These are phyloP conservation scores for Entomortierella lignicola DNA, from an alignment of 192 early-diverging fungal species.

Conservation along the genomic window DNA sequence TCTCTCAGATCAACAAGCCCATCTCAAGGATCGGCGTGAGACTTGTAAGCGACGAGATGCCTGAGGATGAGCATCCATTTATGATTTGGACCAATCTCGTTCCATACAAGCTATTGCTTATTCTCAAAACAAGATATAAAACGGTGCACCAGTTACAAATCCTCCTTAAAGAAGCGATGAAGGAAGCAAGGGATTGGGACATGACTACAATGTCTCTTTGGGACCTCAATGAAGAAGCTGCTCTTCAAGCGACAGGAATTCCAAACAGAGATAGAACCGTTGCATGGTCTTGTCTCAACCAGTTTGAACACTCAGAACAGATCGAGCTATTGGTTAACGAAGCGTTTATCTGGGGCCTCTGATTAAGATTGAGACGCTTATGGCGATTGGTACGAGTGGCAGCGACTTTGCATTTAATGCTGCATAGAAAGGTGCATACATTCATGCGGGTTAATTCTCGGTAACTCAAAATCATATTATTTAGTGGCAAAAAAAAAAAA, in stretches of 20 bases:
- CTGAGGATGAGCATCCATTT: background rate
- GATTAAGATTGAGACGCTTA: no score
- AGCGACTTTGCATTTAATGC: no score
- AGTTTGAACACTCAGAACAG: background rate
- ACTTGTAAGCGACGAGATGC: background rate
- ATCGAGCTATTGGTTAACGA: conserved; percentile 5
- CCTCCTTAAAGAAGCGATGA: conserved; percentile 8
- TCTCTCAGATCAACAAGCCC: background rate
- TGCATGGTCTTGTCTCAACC: conserved; percentile 5
- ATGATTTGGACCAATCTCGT: conserved; percentile 13
- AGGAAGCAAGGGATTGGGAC: conserved; percentile 15
- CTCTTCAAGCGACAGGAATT: background rate
- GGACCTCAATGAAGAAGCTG: conserved; percentile 7
- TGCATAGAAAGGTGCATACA: background rate
- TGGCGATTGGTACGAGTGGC: no score
- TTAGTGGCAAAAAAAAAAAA: no score
- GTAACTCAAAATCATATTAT: background rate
- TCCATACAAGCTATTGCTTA: background rate
- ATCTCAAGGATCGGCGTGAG: conserved; percentile 9
- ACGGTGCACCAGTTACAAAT: conserved; percentile 10
- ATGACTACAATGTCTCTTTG: background rate
- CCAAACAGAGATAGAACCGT: conserved; percentile 14
- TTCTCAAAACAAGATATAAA: conserved; percentile 10
- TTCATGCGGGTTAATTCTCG: no score
- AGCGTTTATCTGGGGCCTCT: conserved; percentile 15